Evolutionary conservation across 2,329 filamentous ascomycete species (phyloP), one percentile per base, ranked within the genome.

Genomic region (Polychaeton citri): DNA sequence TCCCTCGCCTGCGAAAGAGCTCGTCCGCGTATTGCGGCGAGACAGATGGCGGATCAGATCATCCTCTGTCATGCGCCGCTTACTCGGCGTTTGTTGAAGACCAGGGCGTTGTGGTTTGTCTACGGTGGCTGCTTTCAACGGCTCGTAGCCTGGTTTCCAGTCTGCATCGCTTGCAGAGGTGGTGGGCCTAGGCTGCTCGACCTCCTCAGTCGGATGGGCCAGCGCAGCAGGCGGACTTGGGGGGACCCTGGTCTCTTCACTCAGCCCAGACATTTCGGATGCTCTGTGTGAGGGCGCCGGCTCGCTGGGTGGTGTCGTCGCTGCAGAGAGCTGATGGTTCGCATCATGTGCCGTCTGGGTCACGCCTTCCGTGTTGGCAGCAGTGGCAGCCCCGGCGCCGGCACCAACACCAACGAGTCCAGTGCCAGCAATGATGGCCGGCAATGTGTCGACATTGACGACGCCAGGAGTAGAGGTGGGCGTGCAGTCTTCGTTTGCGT

Each of bases 11-110:
- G 6, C 54, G 15, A 12, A 3, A 4, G 24, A 28, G 24, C 4
- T 7, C 12, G 3, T 49, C 5, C 49, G 55, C 0, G 67, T 69
- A n/a, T 63, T 64, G 5, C 68, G 63, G 9, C 63, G 60, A 0
- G 70, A 72, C 0, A 74, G 44, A 0, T 53, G 61, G 2, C 59
- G 57, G 40, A 74, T 68, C 0, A 74, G 43, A 15, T 73, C 68
- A 17, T 74, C 67, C 47, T 74, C 69, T 2, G 58, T 65, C 44
- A 61, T 53, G 3, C 49, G 48, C 30, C 47, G 50, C 4, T 32
- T 35, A 33, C 32, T 35, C 10, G 30, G 34, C 3, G 34, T 36
- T 24, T 28, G 24, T 28, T 28, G 24, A 10, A 28, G 24, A 4
- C 12, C 4, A 28, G 24, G 24, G 12, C 24, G 24, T 15, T 28